Evolutionary conservation across 2,329 filamentous ascomycete genomes (phyloP).

Genomic region (Beauveria brongniartii): DNA sequence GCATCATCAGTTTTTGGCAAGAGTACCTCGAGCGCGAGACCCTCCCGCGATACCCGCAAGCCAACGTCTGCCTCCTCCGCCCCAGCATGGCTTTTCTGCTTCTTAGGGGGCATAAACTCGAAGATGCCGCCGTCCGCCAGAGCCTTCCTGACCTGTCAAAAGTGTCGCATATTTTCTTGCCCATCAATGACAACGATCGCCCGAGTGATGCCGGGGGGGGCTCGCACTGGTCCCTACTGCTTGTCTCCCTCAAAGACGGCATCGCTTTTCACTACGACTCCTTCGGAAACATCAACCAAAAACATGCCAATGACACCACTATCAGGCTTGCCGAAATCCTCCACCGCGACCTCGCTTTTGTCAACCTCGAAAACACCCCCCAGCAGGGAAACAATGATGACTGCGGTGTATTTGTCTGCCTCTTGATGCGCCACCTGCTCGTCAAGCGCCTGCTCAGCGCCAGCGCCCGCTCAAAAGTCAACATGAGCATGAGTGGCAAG

Average conservation of each 20-base stretch:
- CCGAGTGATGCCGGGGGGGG: slow-evolving; percentile 76
- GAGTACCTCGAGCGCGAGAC: slow-evolving; percentile 91
- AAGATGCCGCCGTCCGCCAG: slow-evolving; percentile 29
- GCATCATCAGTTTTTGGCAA: slow-evolving; percentile 97
- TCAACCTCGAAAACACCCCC: slow-evolving; percentile 76
- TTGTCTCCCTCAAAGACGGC: slow-evolving; percentile 81
- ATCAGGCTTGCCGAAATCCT: slow-evolving; percentile 64
- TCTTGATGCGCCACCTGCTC: slow-evolving; percentile 90
- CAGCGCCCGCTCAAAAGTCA: slow-evolving; percentile 76
- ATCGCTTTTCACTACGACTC: slow-evolving; percentile 97
- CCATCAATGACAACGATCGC: slow-evolving; percentile 72
- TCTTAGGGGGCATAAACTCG: slow-evolving; percentile 43
- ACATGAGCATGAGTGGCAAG: slow-evolving; percentile 85
- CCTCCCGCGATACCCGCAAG: slow-evolving; percentile 69
- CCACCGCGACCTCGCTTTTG: slow-evolving; percentile 59
- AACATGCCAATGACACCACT: slow-evolving; percentile 62
- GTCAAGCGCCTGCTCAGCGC: slow-evolving; percentile 74
- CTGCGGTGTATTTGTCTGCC: slow-evolving; percentile 92
- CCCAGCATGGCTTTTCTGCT: slow-evolving; percentile 91
- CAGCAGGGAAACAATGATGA: slow-evolving; percentile 82
- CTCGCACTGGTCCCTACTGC: slow-evolving; percentile 87
- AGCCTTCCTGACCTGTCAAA: slow-evolving; percentile 73
- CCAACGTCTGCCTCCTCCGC: slow-evolving; percentile 81
- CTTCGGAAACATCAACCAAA: slow-evolving; percentile 48
- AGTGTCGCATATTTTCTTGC: slow-evolving; percentile 89